Evolutionary conservation across 441 rosid species (phyloP).

Genomic region (Croton setiger): DNA sequence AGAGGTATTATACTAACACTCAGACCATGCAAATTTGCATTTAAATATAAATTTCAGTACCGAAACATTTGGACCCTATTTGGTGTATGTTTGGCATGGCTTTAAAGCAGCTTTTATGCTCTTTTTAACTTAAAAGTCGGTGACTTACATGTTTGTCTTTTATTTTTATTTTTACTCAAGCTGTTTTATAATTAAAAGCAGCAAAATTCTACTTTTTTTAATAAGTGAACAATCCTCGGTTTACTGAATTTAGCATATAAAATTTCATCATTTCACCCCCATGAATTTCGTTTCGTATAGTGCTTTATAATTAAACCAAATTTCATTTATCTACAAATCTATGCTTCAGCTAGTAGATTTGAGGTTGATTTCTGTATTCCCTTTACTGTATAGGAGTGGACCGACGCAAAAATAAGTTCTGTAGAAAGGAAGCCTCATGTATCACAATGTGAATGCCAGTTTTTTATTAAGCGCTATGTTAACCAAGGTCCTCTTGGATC

Average conservation of each 20-base stretch:
- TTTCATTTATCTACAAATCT: not conserved
- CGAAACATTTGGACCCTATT: too few relatives aligned
- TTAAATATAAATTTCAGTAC: not conserved
- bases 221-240: too few relatives aligned
- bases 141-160: too few relatives aligned
- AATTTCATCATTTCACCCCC: too few relatives aligned
- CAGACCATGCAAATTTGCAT: not conserved
- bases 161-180: not conserved
- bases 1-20: slow-evolving; percentile 27
- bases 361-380: slow-evolving; percentile 15
- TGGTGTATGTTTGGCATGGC: too few relatives aligned
- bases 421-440: slow-evolving; percentile 78
- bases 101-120: too few relatives aligned
- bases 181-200: not conserved
- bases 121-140: too few relatives aligned
- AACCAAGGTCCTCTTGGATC: slow-evolving; percentile 56
- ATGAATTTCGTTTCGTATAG: too few relatives aligned
- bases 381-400: slow-evolving; percentile 54
- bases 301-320: too few relatives aligned
- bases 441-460: slow-evolving; percentile 55
- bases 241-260: too few relatives aligned
- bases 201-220: too few relatives aligned
- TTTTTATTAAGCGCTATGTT: slow-evolving; percentile 49
- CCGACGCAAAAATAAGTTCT: slow-evolving; percentile 74
- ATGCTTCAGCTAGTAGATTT: not conserved